These are phyloP conservation scores for Plenodomus biglobosus DNA, from an alignment of 2,329 filamentous ascomycete species.

Conservation along the genomic window DNA sequence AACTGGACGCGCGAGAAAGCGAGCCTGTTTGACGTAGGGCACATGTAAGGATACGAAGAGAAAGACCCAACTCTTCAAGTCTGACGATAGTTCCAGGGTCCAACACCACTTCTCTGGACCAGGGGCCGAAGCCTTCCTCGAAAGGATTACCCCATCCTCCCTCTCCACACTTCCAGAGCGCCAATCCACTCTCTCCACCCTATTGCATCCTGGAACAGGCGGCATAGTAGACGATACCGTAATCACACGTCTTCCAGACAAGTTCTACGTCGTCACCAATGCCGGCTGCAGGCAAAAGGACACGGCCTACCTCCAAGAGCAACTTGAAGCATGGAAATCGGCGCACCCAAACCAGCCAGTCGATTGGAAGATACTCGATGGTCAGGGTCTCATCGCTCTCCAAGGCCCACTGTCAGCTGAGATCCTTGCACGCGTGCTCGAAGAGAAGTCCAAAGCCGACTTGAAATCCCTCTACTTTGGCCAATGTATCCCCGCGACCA, in stretches of 20 bases:
- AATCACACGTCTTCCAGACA: conserved; percentile 67
- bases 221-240: conserved; percentile 96
- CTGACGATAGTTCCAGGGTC: conserved; percentile 50
- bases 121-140: conserved; percentile 77
- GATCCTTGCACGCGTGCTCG: conserved; percentile 67
- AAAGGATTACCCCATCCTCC: conserved; percentile 78
- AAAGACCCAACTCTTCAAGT: background rate
- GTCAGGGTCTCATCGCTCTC: conserved; percentile 79
- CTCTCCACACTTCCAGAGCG: conserved; percentile 65
- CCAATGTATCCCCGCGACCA: conserved; percentile 64
- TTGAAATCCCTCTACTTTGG: conserved; percentile 76
- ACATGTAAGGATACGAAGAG: too few relatives aligned
- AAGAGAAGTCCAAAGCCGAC: conserved; percentile 46
- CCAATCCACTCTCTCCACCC: conserved; percentile 78
- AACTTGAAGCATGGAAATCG: conserved; percentile 60
- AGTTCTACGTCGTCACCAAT: conserved; percentile 94
- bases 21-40: conserved; percentile 92
- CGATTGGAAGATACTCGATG: conserved; percentile 69
- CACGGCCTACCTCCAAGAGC: conserved; percentile 69
- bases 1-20: conserved; percentile 84
- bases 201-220: conserved; percentile 73
- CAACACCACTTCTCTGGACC: conserved; percentile 84
- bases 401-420: conserved; percentile 79
- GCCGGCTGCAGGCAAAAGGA: conserved; percentile 91
- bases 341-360: conserved; percentile 50